These are phyloP conservation scores for Xylaria acuta DNA, from an alignment of 495 filamentous ascomycete species.

Conservation along the genomic window DNA sequence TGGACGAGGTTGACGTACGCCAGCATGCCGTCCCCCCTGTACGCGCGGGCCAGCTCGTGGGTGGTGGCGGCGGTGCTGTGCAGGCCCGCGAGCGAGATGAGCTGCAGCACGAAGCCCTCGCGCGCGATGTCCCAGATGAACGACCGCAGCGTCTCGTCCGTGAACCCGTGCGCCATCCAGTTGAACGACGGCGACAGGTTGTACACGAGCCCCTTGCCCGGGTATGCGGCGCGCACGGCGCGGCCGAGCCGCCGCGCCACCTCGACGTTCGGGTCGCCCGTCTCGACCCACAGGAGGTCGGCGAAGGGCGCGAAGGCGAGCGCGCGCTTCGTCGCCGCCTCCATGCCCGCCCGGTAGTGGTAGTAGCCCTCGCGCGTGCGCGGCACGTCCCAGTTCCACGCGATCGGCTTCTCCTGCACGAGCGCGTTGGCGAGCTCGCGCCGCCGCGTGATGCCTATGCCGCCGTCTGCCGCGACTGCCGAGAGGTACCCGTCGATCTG, in stretches of 20 bases:
- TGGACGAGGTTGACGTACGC: constrained; percentile 95
- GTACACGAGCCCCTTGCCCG: constrained; percentile 91
- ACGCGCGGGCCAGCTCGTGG: constrained; percentile 78
- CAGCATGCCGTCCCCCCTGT: constrained; percentile 91
- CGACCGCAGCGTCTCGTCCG: constrained; percentile 73
- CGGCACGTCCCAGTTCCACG: constrained; percentile 90
- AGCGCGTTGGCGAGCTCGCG: constrained; percentile 71
- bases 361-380: constrained; percentile 96
- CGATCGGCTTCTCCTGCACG: constrained; percentile 66
- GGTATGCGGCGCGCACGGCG: constrained; percentile 68
- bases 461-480: constrained; percentile 63
- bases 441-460: constrained; percentile 78
- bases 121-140: constrained; percentile 97
- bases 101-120: constrained; percentile 92
- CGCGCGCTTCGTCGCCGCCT: constrained; percentile 89
- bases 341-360: constrained; percentile 89
- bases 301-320: constrained; percentile 90
- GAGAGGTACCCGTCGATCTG: constrained; percentile 70
- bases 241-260: constrained; percentile 76
- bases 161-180: constrained; percentile 96
- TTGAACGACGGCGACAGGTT: constrained; percentile 97
- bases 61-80: constrained; percentile 90
- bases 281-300: constrained; percentile 97
- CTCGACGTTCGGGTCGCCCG: constrained; percentile 80
- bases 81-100: constrained; percentile 88